phyloP scores from a whole-genome alignment of 768 basidiomycete species.

The Macrolepiota albuminosa region DNA sequence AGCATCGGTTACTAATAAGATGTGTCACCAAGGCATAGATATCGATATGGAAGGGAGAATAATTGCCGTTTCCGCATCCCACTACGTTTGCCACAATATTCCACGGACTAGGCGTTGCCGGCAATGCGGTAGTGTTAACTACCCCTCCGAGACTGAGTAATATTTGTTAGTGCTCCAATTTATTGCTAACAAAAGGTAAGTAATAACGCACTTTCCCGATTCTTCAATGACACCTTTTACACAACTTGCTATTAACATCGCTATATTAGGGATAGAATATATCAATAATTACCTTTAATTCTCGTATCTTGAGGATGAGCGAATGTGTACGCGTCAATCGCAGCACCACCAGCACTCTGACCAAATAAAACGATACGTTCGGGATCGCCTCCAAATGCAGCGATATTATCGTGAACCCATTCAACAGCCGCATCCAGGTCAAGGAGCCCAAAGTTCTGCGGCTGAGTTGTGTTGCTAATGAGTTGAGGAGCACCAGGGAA shows the following conservation, averaged over 20 bases:
- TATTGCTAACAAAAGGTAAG: not conserved
- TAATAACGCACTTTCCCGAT: constrained; percentile 27
- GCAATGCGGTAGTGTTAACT: constrained; percentile 1
- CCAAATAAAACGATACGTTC: constrained; percentile 32
- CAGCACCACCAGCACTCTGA: constrained; percentile 31
- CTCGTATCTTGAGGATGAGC: constrained; percentile 29
- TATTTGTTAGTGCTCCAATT: not conserved
- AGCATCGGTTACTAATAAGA: constrained; percentile 16
- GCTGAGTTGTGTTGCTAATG: constrained; percentile 11
- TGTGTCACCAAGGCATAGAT: not conserved
- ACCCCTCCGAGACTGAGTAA: constrained; percentile 8
- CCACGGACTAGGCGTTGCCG: constrained; percentile 23
- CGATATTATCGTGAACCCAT: constrained; percentile 46
- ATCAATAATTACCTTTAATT: constrained; percentile 5
- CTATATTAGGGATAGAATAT: not conserved
- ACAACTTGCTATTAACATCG: not conserved
- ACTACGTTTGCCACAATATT: constrained; percentile 25
- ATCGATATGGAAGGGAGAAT: not conserved
- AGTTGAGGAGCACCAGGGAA: constrained; percentile 36
- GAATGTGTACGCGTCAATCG: constrained; percentile 30
- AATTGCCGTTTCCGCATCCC: constrained; percentile 29
- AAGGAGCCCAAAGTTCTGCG: constrained; percentile 36
- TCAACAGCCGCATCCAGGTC: constrained; percentile 37
- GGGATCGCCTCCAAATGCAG: constrained; percentile 38
- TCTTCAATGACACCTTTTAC: constrained; percentile 27